Base-by-base conservation (phyloP, 208 protist species). In the Crithidia brevicula region DNA sequence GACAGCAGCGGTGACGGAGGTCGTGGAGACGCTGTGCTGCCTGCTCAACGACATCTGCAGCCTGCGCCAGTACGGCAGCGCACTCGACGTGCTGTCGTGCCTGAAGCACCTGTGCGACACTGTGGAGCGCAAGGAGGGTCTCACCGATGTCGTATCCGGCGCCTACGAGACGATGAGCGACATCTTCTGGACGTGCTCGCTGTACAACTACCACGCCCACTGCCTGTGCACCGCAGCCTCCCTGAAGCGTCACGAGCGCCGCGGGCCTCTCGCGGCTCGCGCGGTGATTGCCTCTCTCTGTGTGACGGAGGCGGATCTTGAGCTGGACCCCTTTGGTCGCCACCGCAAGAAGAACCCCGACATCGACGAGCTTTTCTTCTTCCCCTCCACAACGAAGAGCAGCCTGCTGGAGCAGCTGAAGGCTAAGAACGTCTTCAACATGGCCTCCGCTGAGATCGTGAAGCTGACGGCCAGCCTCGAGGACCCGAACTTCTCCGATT, bases 261-360 rank as follows among this genome's bases (percentile, higher is more conserved):
- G 68, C n/a, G 64, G 45, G 22, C 47, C 60, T 22, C 52, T 84
- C 15, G 80, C 82, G 9, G 82, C 90, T 20, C 71, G 72, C 34
- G 85, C 86, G 16, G 78, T 91, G n/a, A 54, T 93, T 30, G 84
- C 90, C 4, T 74, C 83, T n/a, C 81, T 95, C 15, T 88, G 83
- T 67, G 63, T 72, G 23, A 62, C 72, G 16, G 79, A 92, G 36
- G 49, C 71, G 16, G 79, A 79, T 52, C 67, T 78, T 20, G 78
- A 86, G 42, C 46, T 76, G 22, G 80, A 89, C 42, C 82, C 74
- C 25, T 94, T 91, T 74, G 79, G 70, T 7, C 69, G 58, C 25
- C 67, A 72, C 28, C 72, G 57, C 47, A 76, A 86, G 47, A 76
- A 74, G 46, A 81, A 77, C 52, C 65, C 68, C 20, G 64, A 73